These are phyloP conservation scores for Ampelocalamus luodianensis DNA, from an alignment of 176 grass and related monocot genomes.

Conservation along the genomic window DNA sequence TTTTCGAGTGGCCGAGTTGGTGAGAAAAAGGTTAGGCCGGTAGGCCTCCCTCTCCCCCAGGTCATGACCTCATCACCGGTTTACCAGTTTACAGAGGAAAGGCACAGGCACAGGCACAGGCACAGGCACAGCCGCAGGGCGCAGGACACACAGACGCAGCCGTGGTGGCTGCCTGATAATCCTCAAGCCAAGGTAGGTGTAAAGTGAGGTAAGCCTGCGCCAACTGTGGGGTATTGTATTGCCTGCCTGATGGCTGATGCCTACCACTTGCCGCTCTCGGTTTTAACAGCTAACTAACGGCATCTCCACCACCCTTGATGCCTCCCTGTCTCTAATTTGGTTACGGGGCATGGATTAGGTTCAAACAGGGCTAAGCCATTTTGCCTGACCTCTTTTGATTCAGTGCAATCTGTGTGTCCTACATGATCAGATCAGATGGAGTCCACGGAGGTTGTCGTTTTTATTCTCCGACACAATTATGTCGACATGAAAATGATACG, in stretches of 20 bases:
- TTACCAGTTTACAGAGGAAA: constrained; percentile 44
- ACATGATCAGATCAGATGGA: background rate
- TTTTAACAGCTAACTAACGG: constrained; percentile 56
- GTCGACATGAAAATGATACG: constrained; percentile 30
- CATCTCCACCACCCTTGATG: constrained; percentile 36
- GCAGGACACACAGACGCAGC: background rate
- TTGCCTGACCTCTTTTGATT: background rate
- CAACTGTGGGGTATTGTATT: constrained; percentile 40
- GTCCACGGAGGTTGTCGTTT: background rate
- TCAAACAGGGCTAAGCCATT: background rate
- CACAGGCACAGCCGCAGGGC: background rate
- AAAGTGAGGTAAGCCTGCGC: constrained; percentile 65
- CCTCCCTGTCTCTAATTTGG: constrained; percentile 29
- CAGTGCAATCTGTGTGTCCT: background rate
- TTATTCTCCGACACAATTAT: constrained; percentile 9
- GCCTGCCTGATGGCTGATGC: constrained; percentile 27
- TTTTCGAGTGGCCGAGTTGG: constrained; percentile 83
- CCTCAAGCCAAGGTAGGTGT: constrained; percentile 60
- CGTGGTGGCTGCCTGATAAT: constrained; percentile 29
- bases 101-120: background rate
- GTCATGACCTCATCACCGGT: constrained; percentile 65
- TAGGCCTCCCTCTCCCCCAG: constrained; percentile 54
- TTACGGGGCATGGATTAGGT: constrained; percentile 25
- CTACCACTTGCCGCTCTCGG: constrained; percentile 40
- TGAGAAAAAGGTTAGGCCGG: constrained; percentile 75